Conservation (phyloP, 2,329 filamentous ascomycete species). For the Biscogniauxia marginata region DNA sequence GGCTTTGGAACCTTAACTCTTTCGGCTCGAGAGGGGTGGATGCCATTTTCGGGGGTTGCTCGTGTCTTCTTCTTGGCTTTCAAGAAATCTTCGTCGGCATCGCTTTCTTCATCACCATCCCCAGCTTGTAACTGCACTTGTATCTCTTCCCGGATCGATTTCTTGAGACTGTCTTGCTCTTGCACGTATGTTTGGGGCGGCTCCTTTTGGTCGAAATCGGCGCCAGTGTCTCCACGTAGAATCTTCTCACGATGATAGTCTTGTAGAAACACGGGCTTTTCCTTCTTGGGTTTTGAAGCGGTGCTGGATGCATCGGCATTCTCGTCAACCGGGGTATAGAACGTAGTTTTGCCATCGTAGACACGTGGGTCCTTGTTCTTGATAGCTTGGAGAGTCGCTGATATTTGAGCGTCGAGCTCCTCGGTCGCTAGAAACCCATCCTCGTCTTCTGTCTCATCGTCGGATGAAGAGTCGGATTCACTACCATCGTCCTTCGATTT, state of each 20-base stretch:
- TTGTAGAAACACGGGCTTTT: slow-evolving; percentile 80
- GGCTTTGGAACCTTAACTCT: slow-evolving; percentile 52
- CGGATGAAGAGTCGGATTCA: slow-evolving; percentile 65
- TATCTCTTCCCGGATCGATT: slow-evolving; percentile 76
- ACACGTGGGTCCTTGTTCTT: slow-evolving; percentile 87
- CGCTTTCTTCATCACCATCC: slow-evolving; percentile 45
- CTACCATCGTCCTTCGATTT: slow-evolving; percentile 47
- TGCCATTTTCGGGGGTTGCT: slow-evolving; percentile 37
- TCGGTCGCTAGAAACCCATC: slow-evolving; percentile 83
- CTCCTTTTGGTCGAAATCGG: slow-evolving; percentile 51
- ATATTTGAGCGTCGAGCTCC: slow-evolving; percentile 82
- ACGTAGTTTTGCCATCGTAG: slow-evolving; percentile 76
- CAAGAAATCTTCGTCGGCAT: slow-evolving; percentile 72
- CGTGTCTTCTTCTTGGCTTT: slow-evolving; percentile 58
- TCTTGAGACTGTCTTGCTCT: slow-evolving; percentile 83
- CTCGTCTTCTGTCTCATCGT: slow-evolving; percentile 86
- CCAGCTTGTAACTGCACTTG: slow-evolving; percentile 58
- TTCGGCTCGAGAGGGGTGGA: slow-evolving; percentile 56
- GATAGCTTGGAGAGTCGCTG: slow-evolving; percentile 83
- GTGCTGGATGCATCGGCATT: slow-evolving; percentile 28
- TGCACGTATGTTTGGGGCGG: slow-evolving; percentile 73
- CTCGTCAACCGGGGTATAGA: slow-evolving; percentile 68
- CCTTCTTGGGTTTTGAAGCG: slow-evolving; percentile 54
- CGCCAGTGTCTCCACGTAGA: slow-evolving; percentile 67
- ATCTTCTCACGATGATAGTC: slow-evolving; percentile 93